Conservation (phyloP, 345 rosid species). For the Sisymbrium altissimum region DNA sequence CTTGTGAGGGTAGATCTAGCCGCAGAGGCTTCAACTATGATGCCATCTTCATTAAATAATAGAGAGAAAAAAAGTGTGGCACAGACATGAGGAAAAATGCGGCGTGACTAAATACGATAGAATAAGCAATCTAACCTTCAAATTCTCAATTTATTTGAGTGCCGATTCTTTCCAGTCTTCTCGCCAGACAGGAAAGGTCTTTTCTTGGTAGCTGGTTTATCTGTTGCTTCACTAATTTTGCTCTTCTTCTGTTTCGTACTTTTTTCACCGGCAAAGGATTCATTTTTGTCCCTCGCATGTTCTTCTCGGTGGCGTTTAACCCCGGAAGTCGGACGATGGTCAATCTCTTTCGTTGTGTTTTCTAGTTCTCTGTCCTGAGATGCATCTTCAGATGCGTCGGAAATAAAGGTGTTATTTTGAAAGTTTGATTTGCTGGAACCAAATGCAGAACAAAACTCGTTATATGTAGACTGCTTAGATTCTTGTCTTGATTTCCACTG, state of each 20-base stretch:
- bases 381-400: conserved; percentile 43
- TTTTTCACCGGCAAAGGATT: conserved; percentile 23
- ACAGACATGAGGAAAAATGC: background rate
- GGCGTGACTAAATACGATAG: background rate
- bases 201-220: conserved; percentile 33
- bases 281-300: conserved; percentile 27
- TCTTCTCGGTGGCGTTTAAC: conserved; percentile 37
- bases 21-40: background rate
- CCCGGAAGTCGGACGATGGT: conserved; percentile 37
- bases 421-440: conserved; percentile 53
- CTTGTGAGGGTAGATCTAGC: conserved; percentile 5
- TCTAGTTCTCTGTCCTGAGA: conserved; percentile 37
- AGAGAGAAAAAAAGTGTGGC: background rate
- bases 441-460: conserved; percentile 60
- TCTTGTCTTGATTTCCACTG: conserved; percentile 81
- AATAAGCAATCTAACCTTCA: conserved; percentile 25
- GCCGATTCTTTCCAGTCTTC: conserved; percentile 42
- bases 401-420: conserved; percentile 43
- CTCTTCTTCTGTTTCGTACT: conserved; percentile 27
- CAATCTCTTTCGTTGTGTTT: conserved; percentile 55
- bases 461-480: conserved; percentile 71
- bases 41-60: background rate
- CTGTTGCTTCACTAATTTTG: conserved; percentile 31
- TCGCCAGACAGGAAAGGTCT: conserved; percentile 46
- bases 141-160: conserved; percentile 37